Percentiles rank a stretch among this genome's conserved stretches.
phyloP scores from a whole-genome alignment of 257 asterid genomes.

The Gentiana straminea region DNA sequence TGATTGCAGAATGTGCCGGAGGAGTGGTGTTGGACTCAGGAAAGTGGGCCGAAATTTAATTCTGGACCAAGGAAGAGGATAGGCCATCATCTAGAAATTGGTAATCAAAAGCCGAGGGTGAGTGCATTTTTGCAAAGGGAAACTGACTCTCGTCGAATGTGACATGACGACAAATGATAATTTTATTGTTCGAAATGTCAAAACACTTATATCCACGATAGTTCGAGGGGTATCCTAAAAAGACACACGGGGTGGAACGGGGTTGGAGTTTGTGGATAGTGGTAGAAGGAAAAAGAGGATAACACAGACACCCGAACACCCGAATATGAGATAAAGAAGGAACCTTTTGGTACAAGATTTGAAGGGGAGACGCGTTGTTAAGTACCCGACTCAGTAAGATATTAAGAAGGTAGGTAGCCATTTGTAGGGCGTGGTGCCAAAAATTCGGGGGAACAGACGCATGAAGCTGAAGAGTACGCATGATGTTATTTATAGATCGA shows the following conservation, averaged over 20 bases:
- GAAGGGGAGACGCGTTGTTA: not conserved
- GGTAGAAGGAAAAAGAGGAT: not conserved
- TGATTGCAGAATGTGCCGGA: not conserved
- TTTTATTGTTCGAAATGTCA: not conserved
- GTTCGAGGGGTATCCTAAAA: not conserved
- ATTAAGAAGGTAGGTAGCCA: not conserved
- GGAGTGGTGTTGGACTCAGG: not conserved
- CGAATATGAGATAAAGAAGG: not conserved
- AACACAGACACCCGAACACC: not conserved
- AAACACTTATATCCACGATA: not conserved
- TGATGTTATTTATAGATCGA: not conserved
- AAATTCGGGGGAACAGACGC: not conserved
- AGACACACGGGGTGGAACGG: slow-evolving; percentile 4
- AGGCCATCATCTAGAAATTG: not conserved
- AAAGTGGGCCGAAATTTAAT: not conserved
- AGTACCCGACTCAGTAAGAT: not conserved
- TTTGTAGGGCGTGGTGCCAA: not conserved
- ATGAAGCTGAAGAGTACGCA: not conserved
- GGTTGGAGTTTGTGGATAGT: slow-evolving; percentile 1
- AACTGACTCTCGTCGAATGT: not conserved
- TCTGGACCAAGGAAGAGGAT: not conserved
- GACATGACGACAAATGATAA: not conserved
- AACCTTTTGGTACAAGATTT: not conserved
- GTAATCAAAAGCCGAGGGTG: not conserved
- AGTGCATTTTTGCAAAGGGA: not conserved